These are phyloP conservation scores for Chlorella vulgaris DNA, from an alignment of 139 green algal species.

Conservation along the genomic window DNA sequence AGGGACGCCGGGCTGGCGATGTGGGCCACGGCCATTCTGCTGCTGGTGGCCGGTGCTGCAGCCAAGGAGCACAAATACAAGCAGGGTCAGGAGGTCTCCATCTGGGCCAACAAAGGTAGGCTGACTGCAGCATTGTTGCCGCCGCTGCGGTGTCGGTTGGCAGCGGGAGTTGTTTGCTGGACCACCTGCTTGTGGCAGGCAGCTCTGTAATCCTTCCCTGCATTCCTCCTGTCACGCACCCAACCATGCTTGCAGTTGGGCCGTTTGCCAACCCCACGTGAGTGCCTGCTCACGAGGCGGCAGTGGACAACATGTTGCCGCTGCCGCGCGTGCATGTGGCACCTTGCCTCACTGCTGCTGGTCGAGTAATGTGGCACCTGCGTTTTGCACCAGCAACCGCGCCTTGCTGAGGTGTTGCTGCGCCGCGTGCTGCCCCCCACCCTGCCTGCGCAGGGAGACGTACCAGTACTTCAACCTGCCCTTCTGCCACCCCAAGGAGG, in stretches of 20 bases:
- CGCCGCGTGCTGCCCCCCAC: too few relatives aligned
- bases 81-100: slow-evolving; percentile 60
- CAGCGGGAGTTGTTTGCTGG: neutral
- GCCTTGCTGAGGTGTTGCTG: too few relatives aligned
- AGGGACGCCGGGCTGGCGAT: neutral
- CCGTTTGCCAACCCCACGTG: slow-evolving; percentile 39
- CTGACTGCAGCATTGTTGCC: neutral
- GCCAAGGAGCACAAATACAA: slow-evolving; percentile 67
- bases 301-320: neutral
- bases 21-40: neutral
- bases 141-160: neutral
- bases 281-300: neutral
- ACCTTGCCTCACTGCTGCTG: too few relatives aligned
- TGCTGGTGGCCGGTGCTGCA: neutral
- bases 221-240: neutral
- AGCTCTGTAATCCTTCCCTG: neutral
- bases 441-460: slow-evolving; percentile 73
- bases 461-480: slow-evolving; percentile 97
- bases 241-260: slow-evolving; percentile 28
- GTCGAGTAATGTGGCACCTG: too few relatives aligned
- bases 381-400: too few relatives aligned
- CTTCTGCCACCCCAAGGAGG: slow-evolving; percentile 86
- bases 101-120: slow-evolving; percentile 77
- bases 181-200: neutral
- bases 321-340: neutral